A percentile compares a stretch with the other conserved stretches of the same genome.
Evolutionary conservation across 2,329 filamentous ascomycete genomes (phyloP).

Genomic region (Sporothrix euskadiensis): DNA sequence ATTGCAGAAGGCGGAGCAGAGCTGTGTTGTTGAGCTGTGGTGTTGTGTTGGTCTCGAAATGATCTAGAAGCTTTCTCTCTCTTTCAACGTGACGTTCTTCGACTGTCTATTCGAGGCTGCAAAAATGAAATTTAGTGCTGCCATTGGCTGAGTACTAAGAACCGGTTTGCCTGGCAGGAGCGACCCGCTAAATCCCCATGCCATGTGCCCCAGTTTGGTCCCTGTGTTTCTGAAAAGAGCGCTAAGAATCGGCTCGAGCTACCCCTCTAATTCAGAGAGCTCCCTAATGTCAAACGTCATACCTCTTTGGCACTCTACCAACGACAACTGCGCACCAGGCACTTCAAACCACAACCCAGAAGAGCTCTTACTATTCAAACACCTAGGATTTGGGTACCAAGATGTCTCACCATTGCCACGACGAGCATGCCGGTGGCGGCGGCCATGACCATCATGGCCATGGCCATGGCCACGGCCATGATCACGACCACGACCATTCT

Average conservation of each 20-base stretch:
- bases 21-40: not conserved
- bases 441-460: constrained; percentile 42
- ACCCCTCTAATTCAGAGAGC: not conserved
- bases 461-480: constrained; percentile 44
- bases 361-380: not conserved
- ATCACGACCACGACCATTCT: constrained; percentile 75
- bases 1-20: not conserved
- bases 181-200: constrained; percentile 14
- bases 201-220: not conserved
- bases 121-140: not conserved
- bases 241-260: not conserved
- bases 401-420: constrained; percentile 38
- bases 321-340: not conserved
- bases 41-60: not conserved
- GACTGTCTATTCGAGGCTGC: not conserved
- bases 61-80: not conserved
- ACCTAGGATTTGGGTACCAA: not conserved
- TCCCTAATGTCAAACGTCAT: not conserved
- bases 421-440: constrained; percentile 37
- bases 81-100: not conserved
- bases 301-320: not conserved
- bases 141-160: not conserved
- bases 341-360: not conserved
- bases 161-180: not conserved
- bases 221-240: not conserved